phyloP scores from a whole-genome alignment of 1,284 basidiomycete species.

The Microbotryomycetes sp. region DNA sequence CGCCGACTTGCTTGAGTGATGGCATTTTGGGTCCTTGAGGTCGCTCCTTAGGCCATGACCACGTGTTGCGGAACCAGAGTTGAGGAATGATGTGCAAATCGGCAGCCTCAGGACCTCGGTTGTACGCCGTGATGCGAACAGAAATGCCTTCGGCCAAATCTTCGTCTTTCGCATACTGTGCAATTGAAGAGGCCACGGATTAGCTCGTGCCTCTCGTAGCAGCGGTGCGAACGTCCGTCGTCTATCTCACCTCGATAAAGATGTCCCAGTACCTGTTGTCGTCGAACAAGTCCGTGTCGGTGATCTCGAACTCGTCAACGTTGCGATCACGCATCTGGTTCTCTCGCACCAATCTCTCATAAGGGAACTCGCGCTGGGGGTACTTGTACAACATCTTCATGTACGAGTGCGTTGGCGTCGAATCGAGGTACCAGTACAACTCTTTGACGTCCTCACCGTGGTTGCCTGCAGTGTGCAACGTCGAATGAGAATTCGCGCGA shows the following conservation, averaged over 20 bases:
- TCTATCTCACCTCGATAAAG: slow-evolving; percentile 83
- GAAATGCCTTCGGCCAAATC: slow-evolving; percentile 82
- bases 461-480: slow-evolving; percentile 57
- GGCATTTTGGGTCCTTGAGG: slow-evolving; percentile 59
- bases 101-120: slow-evolving; percentile 92
- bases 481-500: not conserved
- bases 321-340: slow-evolving; percentile 74
- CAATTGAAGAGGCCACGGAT: slow-evolving; percentile 16
- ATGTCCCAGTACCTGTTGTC: slow-evolving; percentile 97
- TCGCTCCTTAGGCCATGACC: slow-evolving; percentile 85
- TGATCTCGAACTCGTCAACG: slow-evolving; percentile 84
- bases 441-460: slow-evolving; percentile 99
- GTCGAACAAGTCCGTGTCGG: slow-evolving; percentile 87
- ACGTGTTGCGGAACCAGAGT: slow-evolving; percentile 94
- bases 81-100: slow-evolving; percentile 92
- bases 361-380: slow-evolving; percentile 83
- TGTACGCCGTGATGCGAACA: slow-evolving; percentile 91
- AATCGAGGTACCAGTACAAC: slow-evolving; percentile 96
- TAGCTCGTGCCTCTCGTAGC: too few species aligned
- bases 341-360: slow-evolving; percentile 85
- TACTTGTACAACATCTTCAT: slow-evolving; percentile 97
- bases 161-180: slow-evolving; percentile 92
- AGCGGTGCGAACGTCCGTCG: too few species aligned
- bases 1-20: slow-evolving; percentile 53
- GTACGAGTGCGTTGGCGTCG: slow-evolving; percentile 96